phyloP scores from a whole-genome alignment of 768 basidiomycete genomes.

The Mycena floridula region DNA sequence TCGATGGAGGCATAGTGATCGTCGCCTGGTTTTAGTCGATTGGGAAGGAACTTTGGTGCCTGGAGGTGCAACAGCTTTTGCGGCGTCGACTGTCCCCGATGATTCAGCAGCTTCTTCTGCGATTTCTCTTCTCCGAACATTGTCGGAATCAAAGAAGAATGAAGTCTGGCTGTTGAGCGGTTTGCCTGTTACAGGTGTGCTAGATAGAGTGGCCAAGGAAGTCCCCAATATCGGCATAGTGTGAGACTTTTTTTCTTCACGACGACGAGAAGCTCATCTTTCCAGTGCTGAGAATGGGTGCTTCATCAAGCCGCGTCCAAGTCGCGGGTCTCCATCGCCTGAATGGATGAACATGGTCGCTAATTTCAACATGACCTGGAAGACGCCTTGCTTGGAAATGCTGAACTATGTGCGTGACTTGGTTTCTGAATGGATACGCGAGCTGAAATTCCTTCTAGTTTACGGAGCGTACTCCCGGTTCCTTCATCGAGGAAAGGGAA shows the following conservation, averaged over 20 bases:
- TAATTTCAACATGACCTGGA: constrained; percentile 78
- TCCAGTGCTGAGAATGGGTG: constrained; percentile 82
- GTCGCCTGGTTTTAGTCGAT: constrained; percentile 67
- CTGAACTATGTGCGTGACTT: constrained; percentile 63
- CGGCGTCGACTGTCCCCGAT: no score
- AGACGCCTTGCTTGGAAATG: constrained; percentile 74
- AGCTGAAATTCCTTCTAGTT: constrained; percentile 42
- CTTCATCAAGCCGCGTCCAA: constrained; percentile 54
- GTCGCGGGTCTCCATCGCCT: constrained; percentile 12
- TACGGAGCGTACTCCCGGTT: constrained; percentile 81
- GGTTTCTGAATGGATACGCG: background rate
- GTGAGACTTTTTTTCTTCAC: constrained; percentile 30
- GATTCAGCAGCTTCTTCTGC: no score
- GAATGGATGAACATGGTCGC: constrained; percentile 80
- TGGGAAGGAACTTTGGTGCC: constrained; percentile 55
- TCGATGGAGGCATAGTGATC: constrained; percentile 57
- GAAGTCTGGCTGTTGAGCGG: constrained; percentile 84
- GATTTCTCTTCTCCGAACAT: constrained; percentile 44
- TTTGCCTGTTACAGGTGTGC: constrained; percentile 51
- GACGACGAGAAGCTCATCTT: background rate
- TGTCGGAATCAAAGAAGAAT: constrained; percentile 61
- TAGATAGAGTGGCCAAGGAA: constrained; percentile 56
- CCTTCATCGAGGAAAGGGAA: constrained; percentile 78
- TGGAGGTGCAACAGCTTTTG: no score
- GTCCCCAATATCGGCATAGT: constrained; percentile 72